Conservation (phyloP, 2,329 filamentous ascomycete genomes). For the Nemania bipapillata region DNA sequence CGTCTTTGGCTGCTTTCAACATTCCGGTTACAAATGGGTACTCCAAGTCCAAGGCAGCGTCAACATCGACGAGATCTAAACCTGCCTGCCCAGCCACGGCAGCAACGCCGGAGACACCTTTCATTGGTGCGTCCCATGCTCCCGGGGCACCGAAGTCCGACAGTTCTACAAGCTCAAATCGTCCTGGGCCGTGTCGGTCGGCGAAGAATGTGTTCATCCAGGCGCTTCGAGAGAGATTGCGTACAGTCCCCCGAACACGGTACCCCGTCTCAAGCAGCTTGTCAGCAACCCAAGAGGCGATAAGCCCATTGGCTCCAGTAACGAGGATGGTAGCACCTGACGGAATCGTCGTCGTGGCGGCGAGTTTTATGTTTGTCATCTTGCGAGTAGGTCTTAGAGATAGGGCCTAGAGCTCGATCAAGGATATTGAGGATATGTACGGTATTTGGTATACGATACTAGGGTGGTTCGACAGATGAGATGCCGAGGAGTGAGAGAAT, state of each 20-base stretch:
- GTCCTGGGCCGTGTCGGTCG: constrained; percentile 43
- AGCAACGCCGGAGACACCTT: constrained; percentile 45
- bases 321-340: constrained; percentile 33
- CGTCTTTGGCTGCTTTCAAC: constrained; percentile 44
- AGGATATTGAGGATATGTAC: background rate
- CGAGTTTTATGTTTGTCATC: constrained; percentile 26
- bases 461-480: background rate
- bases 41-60: constrained; percentile 43
- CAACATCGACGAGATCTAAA: constrained; percentile 42
- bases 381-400: background rate
- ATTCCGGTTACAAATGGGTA: constrained; percentile 37
- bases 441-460: background rate
- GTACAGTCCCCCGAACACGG: constrained; percentile 58
- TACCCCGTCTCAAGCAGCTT: constrained; percentile 50
- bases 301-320: constrained; percentile 41
- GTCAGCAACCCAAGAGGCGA: constrained; percentile 36
- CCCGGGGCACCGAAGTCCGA: constrained; percentile 45
- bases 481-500: background rate
- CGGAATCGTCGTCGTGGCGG: constrained; percentile 29
- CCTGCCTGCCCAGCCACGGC: constrained; percentile 45
- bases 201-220: constrained; percentile 49
- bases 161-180: constrained; percentile 48
- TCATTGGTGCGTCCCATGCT: constrained; percentile 44
- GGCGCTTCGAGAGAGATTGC: constrained; percentile 49
- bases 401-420: background rate